Percentiles rank a stretch among this genome's conserved stretches.
Evolutionary conservation across 106 monocot species (phyloP).

Genomic region (Phalaenopsis aphrodite): DNA sequence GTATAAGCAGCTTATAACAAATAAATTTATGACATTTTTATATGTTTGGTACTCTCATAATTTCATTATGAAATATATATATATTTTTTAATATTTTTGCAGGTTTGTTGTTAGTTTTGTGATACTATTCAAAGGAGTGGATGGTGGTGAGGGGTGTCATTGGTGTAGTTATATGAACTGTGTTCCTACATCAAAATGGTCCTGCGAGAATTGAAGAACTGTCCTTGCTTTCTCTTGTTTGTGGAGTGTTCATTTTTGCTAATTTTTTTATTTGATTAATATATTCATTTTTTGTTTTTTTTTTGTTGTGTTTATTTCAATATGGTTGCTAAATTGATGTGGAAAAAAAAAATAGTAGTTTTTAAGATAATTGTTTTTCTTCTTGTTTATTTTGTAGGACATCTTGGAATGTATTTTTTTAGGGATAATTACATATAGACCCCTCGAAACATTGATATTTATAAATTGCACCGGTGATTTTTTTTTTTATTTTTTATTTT

Average conservation of each 20-base stretch:
- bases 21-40: neutral
- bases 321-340: neutral
- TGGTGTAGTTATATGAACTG: constrained; percentile 83
- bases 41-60: neutral
- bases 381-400: neutral
- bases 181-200: constrained; percentile 72
- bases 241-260: neutral
- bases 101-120: constrained; percentile 51
- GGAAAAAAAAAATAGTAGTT: neutral
- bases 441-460: no score
- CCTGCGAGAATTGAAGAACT: constrained; percentile 30
- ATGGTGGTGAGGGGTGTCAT: constrained; percentile 47
- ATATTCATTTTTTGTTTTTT: neutral
- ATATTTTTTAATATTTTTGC: no score
- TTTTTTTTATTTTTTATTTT: no score
- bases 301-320: neutral
- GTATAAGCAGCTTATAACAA: neutral
- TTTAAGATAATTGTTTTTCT: neutral
- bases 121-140: constrained; percentile 44
- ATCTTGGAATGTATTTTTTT: neutral
- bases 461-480: no score
- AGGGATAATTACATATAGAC: no score
- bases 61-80: neutral
- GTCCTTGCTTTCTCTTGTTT: neutral
- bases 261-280: neutral